These are phyloP conservation scores for Acrocalymma vagum DNA, from an alignment of 2,329 filamentous ascomycete species.

Conservation along the genomic window DNA sequence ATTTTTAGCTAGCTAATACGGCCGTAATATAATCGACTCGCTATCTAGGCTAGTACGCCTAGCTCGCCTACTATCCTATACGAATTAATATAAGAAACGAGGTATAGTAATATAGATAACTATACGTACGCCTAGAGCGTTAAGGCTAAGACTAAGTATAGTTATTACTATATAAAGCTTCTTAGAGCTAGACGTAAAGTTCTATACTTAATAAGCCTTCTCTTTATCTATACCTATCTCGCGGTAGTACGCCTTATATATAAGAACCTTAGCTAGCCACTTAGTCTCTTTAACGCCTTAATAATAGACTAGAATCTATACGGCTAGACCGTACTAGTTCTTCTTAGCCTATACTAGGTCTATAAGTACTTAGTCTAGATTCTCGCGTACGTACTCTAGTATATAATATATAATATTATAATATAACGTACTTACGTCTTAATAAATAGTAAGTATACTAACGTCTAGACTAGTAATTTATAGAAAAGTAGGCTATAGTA, in stretches of 20 bases:
- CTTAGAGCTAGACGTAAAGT: no score
- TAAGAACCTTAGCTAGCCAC: constrained; percentile 3
- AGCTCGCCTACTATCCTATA: no score
- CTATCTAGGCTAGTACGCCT: no score
- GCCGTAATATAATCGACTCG: no score
- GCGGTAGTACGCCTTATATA: constrained; percentile 3
- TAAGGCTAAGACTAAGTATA: no score
- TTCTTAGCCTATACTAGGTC: constrained; percentile 2
- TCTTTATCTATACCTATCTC: constrained; percentile 2
- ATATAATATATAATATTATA: no score
- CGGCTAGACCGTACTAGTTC: not conserved
- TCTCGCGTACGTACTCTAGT: not conserved
- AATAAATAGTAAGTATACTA: not conserved
- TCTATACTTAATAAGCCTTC: no score
- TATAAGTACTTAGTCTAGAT: constrained; percentile 2
- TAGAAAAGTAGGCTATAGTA: constrained; percentile 4
- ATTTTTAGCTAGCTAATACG: no score
- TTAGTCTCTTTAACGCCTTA: constrained; percentile 5
- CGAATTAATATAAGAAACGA: no score
- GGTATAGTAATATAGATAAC: no score
- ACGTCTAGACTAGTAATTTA: not conserved
- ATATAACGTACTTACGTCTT: not conserved
- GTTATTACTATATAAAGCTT: no score
- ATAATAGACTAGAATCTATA: constrained; percentile 4
- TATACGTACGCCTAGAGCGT: no score